A percentile compares a stretch with the other conserved stretches of the same genome.
These are phyloP conservation scores for Leucoagaricus sp. DNA, from an alignment of 1,284 basidiomycete genomes.

Conservation along the genomic window DNA sequence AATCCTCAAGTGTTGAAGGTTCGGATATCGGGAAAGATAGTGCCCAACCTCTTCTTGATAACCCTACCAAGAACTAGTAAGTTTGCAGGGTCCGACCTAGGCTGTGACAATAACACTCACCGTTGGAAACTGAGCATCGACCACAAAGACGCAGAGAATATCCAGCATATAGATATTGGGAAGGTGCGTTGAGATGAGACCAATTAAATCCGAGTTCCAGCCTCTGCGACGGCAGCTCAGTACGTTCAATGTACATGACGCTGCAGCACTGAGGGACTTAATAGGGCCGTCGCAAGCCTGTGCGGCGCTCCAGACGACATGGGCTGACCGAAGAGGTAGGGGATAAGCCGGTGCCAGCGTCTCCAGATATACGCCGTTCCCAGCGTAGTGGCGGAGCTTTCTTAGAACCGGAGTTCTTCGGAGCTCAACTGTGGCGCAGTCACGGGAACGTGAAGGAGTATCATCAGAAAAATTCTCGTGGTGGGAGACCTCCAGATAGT, in stretches of 20 bases:
- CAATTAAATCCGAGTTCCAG: slow-evolving; percentile 38
- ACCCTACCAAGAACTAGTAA: slow-evolving; percentile 16
- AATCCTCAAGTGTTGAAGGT: slow-evolving; percentile 30
- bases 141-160: slow-evolving; percentile 34
- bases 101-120: slow-evolving; percentile 23
- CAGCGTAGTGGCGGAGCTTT: slow-evolving; percentile 22
- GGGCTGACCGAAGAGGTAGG: slow-evolving; percentile 31
- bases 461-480: slow-evolving; percentile 22
- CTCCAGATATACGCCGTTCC: slow-evolving; percentile 1
- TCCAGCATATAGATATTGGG: slow-evolving; percentile 33
- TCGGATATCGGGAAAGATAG: slow-evolving; percentile 30
- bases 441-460: background rate
- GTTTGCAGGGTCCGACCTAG: background rate
- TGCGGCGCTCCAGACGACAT: slow-evolving; percentile 34
- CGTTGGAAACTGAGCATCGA: slow-evolving; percentile 26
- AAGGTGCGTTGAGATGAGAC: slow-evolving; percentile 30
- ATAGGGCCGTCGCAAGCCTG: slow-evolving; percentile 8
- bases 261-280: slow-evolving; percentile 23
- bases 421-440: slow-evolving; percentile 1
- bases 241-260: slow-evolving; percentile 26
- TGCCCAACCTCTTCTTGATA: slow-evolving; percentile 27
- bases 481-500: slow-evolving; percentile 34
- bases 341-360: slow-evolving; percentile 19
- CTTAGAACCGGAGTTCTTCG: slow-evolving; percentile 23
- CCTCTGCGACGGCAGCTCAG: slow-evolving; percentile 35